phyloP scores from a whole-genome alignment of 352 stramenopile species.

The Phytophthora pisi region DNA sequence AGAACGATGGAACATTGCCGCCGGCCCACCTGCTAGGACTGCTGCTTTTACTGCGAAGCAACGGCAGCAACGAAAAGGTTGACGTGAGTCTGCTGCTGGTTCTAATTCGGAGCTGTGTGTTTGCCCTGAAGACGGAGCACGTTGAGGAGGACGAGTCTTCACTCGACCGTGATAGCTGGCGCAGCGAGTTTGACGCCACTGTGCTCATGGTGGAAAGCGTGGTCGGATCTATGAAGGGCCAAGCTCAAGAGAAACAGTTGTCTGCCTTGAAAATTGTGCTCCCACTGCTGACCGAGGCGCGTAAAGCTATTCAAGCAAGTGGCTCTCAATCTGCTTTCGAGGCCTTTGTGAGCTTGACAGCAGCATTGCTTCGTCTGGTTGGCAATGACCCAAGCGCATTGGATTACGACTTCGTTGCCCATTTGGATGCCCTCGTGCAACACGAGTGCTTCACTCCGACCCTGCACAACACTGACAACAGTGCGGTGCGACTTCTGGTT shows the following conservation, averaged over 20 bases:
- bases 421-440: slow-evolving; percentile 40
- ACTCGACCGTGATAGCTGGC: not conserved
- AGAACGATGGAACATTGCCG: slow-evolving; percentile 33
- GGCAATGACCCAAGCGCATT: slow-evolving; percentile 16
- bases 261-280: slow-evolving; percentile 25
- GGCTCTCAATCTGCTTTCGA: slow-evolving; percentile 21
- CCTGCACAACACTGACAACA: slow-evolving; percentile 28
- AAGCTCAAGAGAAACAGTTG: slow-evolving; percentile 16
- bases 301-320: slow-evolving; percentile 29
- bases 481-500: slow-evolving; percentile 35
- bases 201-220: slow-evolving; percentile 23
- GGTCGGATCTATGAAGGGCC: slow-evolving; percentile 17
- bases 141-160: not conserved
- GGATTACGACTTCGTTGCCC: slow-evolving; percentile 47
- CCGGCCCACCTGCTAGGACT: slow-evolving; percentile 44
- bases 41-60: slow-evolving; percentile 41
- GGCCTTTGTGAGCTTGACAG: slow-evolving; percentile 43
- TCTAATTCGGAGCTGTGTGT: slow-evolving; percentile 28
- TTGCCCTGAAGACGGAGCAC: slow-evolving; percentile 19
- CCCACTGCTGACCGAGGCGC: slow-evolving; percentile 28
- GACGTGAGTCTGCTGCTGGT: slow-evolving; percentile 22
- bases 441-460: slow-evolving; percentile 36
- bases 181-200: slow-evolving; percentile 17
- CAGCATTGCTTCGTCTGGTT: slow-evolving; percentile 40
- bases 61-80: not conserved